Evolutionary conservation across 805 yeast species (phyloP).

Genomic region (Phaffomyces thermotolerans): DNA sequence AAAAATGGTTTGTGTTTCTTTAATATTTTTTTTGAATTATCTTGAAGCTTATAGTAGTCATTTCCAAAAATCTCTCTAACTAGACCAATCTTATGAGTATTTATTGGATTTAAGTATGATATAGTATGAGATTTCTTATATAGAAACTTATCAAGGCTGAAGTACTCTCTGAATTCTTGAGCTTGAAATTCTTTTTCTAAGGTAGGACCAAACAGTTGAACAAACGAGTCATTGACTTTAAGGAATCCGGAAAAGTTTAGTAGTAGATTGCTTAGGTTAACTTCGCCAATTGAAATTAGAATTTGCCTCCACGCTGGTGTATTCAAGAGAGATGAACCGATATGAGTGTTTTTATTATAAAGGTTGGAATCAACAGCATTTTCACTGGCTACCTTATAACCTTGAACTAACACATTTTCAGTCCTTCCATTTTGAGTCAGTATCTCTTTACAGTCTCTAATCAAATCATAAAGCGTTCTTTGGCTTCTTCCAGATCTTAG

Average conservation of each 20-base stretch:
- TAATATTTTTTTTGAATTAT: slow-evolving; percentile 23
- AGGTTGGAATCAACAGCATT: slow-evolving; percentile 22
- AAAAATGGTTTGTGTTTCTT: slow-evolving; percentile 17
- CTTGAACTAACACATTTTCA: slow-evolving; percentile 34
- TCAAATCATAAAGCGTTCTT: slow-evolving; percentile 25
- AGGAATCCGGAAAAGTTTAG: slow-evolving; percentile 10
- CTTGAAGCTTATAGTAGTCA: slow-evolving; percentile 3
- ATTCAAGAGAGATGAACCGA: slow-evolving; percentile 36
- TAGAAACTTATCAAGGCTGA: slow-evolving; percentile 14
- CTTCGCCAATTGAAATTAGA: slow-evolving; percentile 8
- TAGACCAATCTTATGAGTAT: slow-evolving; percentile 1
- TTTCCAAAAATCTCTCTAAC: slow-evolving; percentile 9
- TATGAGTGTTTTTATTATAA: slow-evolving; percentile 30
- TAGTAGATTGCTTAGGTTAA: slow-evolving; percentile 9
- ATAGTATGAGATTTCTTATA: background rate
- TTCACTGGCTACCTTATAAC: slow-evolving; percentile 32
- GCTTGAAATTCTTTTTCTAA: background rate
- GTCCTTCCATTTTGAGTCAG: slow-evolving; percentile 23
- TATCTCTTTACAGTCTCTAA: slow-evolving; percentile 35
- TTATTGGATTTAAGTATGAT: slow-evolving; percentile 10
- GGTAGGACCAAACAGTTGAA: slow-evolving; percentile 16
- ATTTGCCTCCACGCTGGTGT: slow-evolving; percentile 35
- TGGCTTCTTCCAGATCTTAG: background rate
- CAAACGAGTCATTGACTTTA: background rate
- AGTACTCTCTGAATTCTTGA: background rate